phyloP scores from a whole-genome alignment of 768 basidiomycete species.

The Cytidiella melzeri region DNA sequence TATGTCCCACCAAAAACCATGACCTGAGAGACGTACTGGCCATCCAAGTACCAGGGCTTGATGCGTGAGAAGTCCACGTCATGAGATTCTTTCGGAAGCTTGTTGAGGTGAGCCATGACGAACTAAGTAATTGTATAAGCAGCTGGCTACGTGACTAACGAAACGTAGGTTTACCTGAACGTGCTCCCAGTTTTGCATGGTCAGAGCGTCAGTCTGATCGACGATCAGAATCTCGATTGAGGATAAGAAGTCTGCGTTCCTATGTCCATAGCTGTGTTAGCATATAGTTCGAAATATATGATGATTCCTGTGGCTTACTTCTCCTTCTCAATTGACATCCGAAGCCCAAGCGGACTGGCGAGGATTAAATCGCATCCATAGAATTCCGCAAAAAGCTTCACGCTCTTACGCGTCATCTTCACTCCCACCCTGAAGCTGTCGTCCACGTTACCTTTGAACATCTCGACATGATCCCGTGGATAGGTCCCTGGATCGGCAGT shows the following conservation, averaged over 20 bases:
- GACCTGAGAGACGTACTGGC: constrained; percentile 56
- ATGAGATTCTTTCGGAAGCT: constrained; percentile 88
- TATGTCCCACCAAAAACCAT: neutral
- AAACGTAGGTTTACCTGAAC: constrained; percentile 56
- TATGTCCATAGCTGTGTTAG: constrained; percentile 22
- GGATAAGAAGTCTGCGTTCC: constrained; percentile 85
- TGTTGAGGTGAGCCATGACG: constrained; percentile 78
- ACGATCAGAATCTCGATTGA: constrained; percentile 89
- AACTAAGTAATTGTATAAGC: constrained; percentile 42
- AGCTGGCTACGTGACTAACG: neutral
- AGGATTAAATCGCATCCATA: constrained; percentile 88
- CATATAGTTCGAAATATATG: neutral
- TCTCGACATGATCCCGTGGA: constrained; percentile 85
- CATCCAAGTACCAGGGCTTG: constrained; percentile 97
- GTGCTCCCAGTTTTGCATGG: constrained; percentile 99
- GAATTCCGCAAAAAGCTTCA: constrained; percentile 88
- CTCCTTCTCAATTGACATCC: constrained; percentile 92
- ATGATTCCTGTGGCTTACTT: constrained; percentile 46
- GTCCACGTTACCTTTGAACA: constrained; percentile 94
- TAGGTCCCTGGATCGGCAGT: constrained; percentile 70
- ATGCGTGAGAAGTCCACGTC: constrained; percentile 95
- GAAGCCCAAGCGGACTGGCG: constrained; percentile 87
- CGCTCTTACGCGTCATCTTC: constrained; percentile 87
- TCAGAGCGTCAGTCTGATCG: constrained; percentile 88
- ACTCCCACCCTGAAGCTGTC: constrained; percentile 91